A percentile compares a stretch with the other conserved stretches of the same genome.
Conservation (phyloP, 495 filamentous ascomycete genomes). For the Lasiosphaeris hirsuta region DNA sequence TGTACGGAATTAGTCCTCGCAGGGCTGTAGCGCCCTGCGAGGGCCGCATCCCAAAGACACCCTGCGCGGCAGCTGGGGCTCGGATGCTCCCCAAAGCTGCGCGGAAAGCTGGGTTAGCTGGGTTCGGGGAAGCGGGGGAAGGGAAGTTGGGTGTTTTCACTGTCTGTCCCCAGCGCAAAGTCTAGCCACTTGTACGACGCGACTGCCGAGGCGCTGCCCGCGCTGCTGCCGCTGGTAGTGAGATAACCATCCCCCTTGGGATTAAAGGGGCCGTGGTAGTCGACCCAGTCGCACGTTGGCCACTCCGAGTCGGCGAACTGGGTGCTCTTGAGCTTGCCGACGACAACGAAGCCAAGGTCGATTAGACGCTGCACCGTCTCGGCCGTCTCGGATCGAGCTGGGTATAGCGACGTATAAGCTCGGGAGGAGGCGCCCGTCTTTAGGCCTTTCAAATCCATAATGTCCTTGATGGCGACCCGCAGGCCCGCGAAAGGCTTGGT, state of each 20-base stretch:
- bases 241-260: slow-evolving; percentile 15
- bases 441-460: slow-evolving; percentile 15
- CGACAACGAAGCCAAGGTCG: slow-evolving; percentile 10
- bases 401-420: slow-evolving; percentile 2
- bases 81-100: slow-evolving; percentile 12
- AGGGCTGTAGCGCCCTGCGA: slow-evolving; percentile 8
- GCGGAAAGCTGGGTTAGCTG: not conserved
- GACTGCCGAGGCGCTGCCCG: slow-evolving; percentile 7
- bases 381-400: not conserved
- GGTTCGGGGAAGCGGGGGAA: not conserved
- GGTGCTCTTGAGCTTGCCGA: slow-evolving; percentile 14
- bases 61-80: slow-evolving; percentile 3
- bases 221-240: slow-evolving; percentile 4
- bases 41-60: slow-evolving; percentile 13
- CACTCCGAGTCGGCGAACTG: slow-evolving; percentile 14
- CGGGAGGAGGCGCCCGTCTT: slow-evolving; percentile 9
- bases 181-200: slow-evolving; percentile 15
- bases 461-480: slow-evolving; percentile 16
- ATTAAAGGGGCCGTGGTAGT: slow-evolving; percentile 14
- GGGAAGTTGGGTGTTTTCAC: not conserved
- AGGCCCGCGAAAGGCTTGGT: not conserved
- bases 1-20: too few relatives aligned
- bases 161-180: slow-evolving; percentile 12
- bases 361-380: slow-evolving; percentile 1
- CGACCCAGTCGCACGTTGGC: slow-evolving; percentile 10